Evolutionary conservation across 208 protist genomes (phyloP), one percentile per base, ranked within the genome.

Genomic region (Phytomonas francai): DNA sequence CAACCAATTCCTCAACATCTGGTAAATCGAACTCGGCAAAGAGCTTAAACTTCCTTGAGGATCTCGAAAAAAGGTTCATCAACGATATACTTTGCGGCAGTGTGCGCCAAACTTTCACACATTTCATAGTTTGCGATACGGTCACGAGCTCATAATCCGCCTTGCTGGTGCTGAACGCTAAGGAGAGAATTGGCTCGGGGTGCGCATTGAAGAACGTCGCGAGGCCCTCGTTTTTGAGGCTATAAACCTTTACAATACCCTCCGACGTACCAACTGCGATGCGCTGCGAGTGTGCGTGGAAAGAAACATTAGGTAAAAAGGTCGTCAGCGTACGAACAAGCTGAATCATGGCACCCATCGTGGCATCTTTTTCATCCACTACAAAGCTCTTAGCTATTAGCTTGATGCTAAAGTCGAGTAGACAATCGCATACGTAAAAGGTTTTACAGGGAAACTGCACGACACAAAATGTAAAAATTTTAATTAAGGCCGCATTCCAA

Each of bases 121-220:
- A 67, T 45, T 82, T 73, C 83, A 88, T 78, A n/a, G 71, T 69
- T 73, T 88, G 83, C 33, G 81, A 70, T 12, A 95, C 67, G 28
- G 83, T 83, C 28, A 85, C 87, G 60, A 95, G 83, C 68, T 95
- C 85, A 59, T 86, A 77, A 34, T 70, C 79, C 5, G 76, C 54
- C 27, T 72, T 85, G 72, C 88, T 88, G 74, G 80, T 83, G 71
- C 89, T 92, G 72, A 87, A 95, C 25, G 89, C 71, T 45, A 93
- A 80, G 14, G 74, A 74, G 30, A 90, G 72, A 33, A 93, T 70
- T 25, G 79, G 72, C 4, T 78, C 74, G 28, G 66, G 59, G 59
- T 89, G 83, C 1, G 83, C 81, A 61, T 79, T 36, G 67, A 94
- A 88, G n/a, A 76, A 74, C 7, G 84, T 79, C 4, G 89, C 72